Evolutionary conservation across 202 grass and related monocot genomes (phyloP), one percentile per base, ranked within the genome.

Genomic region (Alloteropsis angusta): DNA sequence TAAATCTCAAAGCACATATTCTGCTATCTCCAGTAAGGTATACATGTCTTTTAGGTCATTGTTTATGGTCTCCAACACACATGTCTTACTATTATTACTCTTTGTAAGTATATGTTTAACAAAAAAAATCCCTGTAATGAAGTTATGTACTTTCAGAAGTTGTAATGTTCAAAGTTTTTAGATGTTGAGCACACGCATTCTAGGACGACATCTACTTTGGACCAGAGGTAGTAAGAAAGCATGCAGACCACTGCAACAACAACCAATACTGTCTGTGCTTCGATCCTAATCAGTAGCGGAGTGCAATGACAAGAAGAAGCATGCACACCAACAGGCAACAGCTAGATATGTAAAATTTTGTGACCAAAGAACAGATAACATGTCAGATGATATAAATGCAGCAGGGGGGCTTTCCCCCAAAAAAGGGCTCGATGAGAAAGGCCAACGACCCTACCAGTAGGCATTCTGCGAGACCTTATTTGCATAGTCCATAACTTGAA

Each of bases 221-320:
- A 9, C 74, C 25, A 34, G 39, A 47, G 55, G 39, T 37, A 76
- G 65, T 23, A 30, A 41, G 10, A 46, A 63, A 74, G 25, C 18
- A 80, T 16, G 32, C 35, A 32, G 41, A 60, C 3, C 37, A 42
- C 22, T 22, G 28, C 52, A 30, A 1, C 28, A 30, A 3, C 28
- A 30, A 47, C 77, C 25, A 84, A 5, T 45, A 42, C 14, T 63
- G 44, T 23, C 25, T 86, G 50, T 53, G 50, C n/a, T 54, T 62
- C 45, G 41, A 17, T 81, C 46, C 39, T 70, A 75, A 57, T 50
- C 11, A 67, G 80, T 80, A 73, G 5, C 57, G 74, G 60, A 67
- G 43, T 15, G 21, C 3, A 49, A 22, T 66, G 19, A 65, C 21
- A 58, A 48, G 18, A 60, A 82, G 26, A 62, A 79, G 15, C 37